A percentile compares a stretch with the other conserved stretches of the same genome.
These are phyloP conservation scores for Rhododendron griersonianum DNA, from an alignment of 148 eudicot species.

Conservation along the genomic window DNA sequence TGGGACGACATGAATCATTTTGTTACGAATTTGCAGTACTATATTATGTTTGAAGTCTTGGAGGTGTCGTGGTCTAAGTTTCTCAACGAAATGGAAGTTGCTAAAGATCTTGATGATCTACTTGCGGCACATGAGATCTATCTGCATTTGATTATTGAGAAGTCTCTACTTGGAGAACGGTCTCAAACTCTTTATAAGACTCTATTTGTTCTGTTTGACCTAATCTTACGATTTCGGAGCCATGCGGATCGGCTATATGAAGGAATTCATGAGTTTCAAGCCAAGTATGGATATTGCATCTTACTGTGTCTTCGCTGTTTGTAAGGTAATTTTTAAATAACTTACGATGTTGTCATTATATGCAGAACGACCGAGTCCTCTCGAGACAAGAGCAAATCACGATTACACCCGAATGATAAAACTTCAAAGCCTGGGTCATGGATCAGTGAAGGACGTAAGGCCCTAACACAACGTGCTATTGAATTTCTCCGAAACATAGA, in stretches of 20 bases:
- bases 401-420: constrained; percentile 32
- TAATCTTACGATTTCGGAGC: constrained; percentile 72
- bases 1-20: constrained; percentile 99
- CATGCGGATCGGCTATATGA: constrained; percentile 89
- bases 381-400: constrained; percentile 43
- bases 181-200: constrained; percentile 66
- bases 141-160: constrained; percentile 83
- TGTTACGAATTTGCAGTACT: constrained; percentile 88
- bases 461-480: constrained; percentile 67
- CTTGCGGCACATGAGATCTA: constrained; percentile 97
- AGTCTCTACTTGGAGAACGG: constrained; percentile 90
- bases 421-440: constrained; percentile 66
- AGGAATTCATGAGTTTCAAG: constrained; percentile 82
- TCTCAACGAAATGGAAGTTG: constrained; percentile 80
- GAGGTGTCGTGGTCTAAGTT: constrained; percentile 97
- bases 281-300: constrained; percentile 47
- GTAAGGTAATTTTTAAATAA: neutral
- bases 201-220: constrained; percentile 75
- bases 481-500: constrained; percentile 71
- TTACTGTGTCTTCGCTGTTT: constrained; percentile 1
- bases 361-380: constrained; percentile 58
- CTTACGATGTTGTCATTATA: constrained; percentile 10
- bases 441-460: constrained; percentile 84
- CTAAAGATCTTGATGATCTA: constrained; percentile 95
- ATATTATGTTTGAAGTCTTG: constrained; percentile 99